A percentile compares a stretch with the other conserved stretches of the same genome.
Evolutionary conservation across 1,139 yeast species (phyloP).

Genomic region (Diutina scorzettiae): DNA sequence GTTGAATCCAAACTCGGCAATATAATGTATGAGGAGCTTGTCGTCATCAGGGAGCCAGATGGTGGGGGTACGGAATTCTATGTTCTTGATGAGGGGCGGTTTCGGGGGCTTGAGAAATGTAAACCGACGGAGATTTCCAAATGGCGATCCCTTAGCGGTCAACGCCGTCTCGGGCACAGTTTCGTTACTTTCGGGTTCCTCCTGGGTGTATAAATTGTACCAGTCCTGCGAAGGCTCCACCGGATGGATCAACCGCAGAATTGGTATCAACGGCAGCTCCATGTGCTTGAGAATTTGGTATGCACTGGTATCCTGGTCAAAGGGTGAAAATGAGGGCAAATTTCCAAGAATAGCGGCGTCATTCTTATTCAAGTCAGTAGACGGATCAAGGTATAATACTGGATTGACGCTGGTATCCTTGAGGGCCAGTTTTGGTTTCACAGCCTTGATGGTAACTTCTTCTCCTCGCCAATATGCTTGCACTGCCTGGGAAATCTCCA

Average conservation of each 20-base stretch:
- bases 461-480: conserved; percentile 75
- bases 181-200: neutral
- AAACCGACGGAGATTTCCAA: conserved; percentile 28
- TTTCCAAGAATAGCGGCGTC: conserved; percentile 45
- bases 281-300: conserved; percentile 12
- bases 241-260: conserved; percentile 53
- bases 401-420: neutral
- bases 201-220: conserved; percentile 30
- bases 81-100: conserved; percentile 72
- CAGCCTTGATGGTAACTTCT: conserved; percentile 42
- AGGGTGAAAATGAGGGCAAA: conserved; percentile 44
- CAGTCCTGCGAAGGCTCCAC: conserved; percentile 52
- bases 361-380: conserved; percentile 36
- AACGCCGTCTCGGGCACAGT: neutral
- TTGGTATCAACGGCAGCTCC: conserved; percentile 26
- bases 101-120: conserved; percentile 68
- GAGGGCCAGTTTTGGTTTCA: conserved; percentile 12
- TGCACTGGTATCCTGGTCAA: conserved; percentile 19
- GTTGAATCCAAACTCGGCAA: conserved; percentile 79
- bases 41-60: conserved; percentile 96
- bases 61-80: conserved; percentile 78
- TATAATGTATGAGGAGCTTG: conserved; percentile 62
- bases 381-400: conserved; percentile 24
- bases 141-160: conserved; percentile 1
- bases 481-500: conserved; percentile 58